Conservation (phyloP, 2,329 filamentous ascomycete species). For the Fusarium succisae region DNA sequence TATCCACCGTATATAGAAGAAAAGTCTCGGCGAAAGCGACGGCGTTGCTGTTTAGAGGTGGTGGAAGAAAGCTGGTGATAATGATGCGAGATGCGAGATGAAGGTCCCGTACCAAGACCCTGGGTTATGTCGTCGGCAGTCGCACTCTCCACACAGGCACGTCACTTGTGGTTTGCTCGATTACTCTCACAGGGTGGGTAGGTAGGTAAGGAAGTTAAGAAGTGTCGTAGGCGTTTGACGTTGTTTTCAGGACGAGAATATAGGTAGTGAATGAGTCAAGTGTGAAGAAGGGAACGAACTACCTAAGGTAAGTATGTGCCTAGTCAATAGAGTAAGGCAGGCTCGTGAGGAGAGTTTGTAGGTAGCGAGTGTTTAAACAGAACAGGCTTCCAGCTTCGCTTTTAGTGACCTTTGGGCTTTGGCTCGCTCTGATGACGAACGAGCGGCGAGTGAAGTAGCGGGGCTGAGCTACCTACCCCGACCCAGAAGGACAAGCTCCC, state of each 20-base stretch:
- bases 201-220: background rate
- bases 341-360: background rate
- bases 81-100: conserved; percentile 17
- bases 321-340: background rate
- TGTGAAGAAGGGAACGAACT: background rate
- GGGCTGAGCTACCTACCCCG: conserved; percentile 28
- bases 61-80: conserved; percentile 1
- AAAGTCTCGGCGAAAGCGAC: background rate
- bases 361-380: conserved; percentile 7
- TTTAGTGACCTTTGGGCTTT: background rate
- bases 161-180: conserved; percentile 19
- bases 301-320: background rate
- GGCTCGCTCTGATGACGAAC: conserved; percentile 33
- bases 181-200: background rate
- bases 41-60: background rate
- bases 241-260: background rate
- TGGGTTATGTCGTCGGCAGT: conserved; percentile 26
- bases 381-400: conserved; percentile 19
- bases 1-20: conserved; percentile 9
- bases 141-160: conserved; percentile 33
- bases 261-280: background rate
- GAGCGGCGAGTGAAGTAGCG: conserved; percentile 27
- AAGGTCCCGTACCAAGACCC: conserved; percentile 29
- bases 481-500: conserved; percentile 7
- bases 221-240: conserved; percentile 4